Evolutionary conservation across 805 yeast species (phyloP).

Genomic region (Candida lessepsii): DNA sequence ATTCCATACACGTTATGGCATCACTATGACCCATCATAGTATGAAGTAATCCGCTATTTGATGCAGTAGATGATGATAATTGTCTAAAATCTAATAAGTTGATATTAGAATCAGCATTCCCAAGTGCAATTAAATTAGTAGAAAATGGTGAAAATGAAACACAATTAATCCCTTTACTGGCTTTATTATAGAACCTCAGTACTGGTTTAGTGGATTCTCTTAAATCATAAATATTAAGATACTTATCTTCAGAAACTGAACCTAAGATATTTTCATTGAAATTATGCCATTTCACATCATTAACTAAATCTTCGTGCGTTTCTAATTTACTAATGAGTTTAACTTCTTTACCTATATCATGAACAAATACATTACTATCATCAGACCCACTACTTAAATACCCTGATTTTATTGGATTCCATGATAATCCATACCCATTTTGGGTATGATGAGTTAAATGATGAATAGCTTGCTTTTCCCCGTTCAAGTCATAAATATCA

Average conservation of each 20-base stretch:
- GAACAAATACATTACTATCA: constrained; percentile 60
- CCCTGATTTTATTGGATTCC: constrained; percentile 53
- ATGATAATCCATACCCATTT: constrained; percentile 75
- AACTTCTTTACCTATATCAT: constrained; percentile 43
- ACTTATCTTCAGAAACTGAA: constrained; percentile 71
- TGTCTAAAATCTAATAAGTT: constrained; percentile 64
- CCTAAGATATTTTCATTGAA: constrained; percentile 55
- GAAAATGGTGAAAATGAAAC: constrained; percentile 66
- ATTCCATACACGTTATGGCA: constrained; percentile 68
- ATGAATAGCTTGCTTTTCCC: constrained; percentile 22
- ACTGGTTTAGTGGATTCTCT: constrained; percentile 34
- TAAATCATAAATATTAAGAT: constrained; percentile 53
- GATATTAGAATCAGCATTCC: constrained; percentile 66
- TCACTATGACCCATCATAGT: constrained; percentile 80
- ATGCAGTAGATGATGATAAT: constrained; percentile 18
- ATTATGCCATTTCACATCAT: constrained; percentile 73
- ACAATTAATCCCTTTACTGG: constrained; percentile 52
- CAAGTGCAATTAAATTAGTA: constrained; percentile 59
- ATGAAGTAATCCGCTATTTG: constrained; percentile 46
- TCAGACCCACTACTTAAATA: constrained; percentile 62
- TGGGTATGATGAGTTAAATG: constrained; percentile 44
- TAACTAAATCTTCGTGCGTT: constrained; percentile 59
- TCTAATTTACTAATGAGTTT: constrained; percentile 10
- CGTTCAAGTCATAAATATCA: constrained; percentile 47
- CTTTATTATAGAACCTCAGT: constrained; percentile 23